phyloP scores from a whole-genome alignment of 148 eudicot species.

The Rhododendron molle region DNA sequence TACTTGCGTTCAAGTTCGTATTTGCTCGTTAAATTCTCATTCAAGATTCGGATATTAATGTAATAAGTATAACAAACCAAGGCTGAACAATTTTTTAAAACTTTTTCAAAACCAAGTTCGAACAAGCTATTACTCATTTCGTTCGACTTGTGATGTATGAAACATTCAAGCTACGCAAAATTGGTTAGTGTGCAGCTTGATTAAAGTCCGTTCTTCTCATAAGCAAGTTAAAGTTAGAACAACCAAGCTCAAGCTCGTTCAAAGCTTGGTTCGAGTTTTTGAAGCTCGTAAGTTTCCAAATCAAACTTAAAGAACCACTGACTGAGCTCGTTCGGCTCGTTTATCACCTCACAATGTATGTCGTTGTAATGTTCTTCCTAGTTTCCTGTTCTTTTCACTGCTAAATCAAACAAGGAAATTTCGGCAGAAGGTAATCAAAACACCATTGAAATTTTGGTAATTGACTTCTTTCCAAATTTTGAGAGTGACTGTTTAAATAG shows the following conservation, averaged over 20 bases:
- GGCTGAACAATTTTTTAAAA: too few relatives aligned
- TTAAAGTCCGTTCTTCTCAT: background rate
- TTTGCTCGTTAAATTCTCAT: background rate
- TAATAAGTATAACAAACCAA: too few relatives aligned
- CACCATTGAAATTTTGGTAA: background rate
- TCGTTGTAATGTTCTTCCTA: too few relatives aligned
- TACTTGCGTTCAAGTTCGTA: background rate
- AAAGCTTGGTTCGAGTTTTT: background rate
- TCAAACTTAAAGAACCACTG: too few relatives aligned
- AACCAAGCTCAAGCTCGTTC: background rate
- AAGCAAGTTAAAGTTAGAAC: background rate
- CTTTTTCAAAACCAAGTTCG: too few relatives aligned
- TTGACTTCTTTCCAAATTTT: background rate
- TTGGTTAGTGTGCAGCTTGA: background rate
- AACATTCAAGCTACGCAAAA: too few relatives aligned
- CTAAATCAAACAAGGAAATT: too few relatives aligned
- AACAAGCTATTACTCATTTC: background rate
- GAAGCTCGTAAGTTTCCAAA: background rate
- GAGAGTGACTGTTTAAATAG: background rate
- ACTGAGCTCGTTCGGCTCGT: too few relatives aligned
- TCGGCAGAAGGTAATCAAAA: background rate
- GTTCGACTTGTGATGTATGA: background rate
- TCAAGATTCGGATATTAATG: background rate
- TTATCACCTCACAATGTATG: too few relatives aligned
- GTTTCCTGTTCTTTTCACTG: too few relatives aligned